A percentile compares a stretch with the other conserved stretches of the same genome.
Evolutionary conservation across 108 stramenopile genomes (phyloP).

Genomic region (Conticribra weissflogii): DNA sequence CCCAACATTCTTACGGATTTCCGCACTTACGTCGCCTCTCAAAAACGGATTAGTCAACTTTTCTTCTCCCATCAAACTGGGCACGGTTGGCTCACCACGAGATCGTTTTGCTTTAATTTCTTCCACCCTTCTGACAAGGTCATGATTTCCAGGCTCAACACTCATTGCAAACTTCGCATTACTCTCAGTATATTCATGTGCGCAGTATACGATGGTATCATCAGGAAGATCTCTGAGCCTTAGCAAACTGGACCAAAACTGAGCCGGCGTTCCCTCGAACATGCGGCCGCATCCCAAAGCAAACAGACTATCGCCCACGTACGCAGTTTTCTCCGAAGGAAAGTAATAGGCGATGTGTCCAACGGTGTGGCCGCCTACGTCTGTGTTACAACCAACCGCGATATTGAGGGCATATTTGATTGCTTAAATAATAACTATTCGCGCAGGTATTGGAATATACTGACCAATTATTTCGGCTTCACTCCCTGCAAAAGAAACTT

Average conservation of each 20-base stretch:
- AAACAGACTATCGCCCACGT: conserved; percentile 86
- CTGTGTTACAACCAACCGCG: too few relatives aligned
- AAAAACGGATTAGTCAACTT: conserved; percentile 84
- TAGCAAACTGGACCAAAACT: conserved; percentile 74
- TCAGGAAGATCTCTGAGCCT: conserved; percentile 71
- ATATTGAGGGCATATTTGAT: too few relatives aligned
- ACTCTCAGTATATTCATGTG: conserved; percentile 84
- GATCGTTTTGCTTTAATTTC: conserved; percentile 53
- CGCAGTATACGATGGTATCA: conserved; percentile 80
- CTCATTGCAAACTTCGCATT: conserved; percentile 82
- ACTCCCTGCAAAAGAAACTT: conserved; percentile 56
- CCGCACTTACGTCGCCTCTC: conserved; percentile 71
- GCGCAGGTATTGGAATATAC: too few relatives aligned
- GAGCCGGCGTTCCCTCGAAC: conserved; percentile 86
- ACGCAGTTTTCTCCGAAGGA: conserved; percentile 59
- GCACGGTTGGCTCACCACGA: conserved; percentile 77
- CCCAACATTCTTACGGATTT: conserved; percentile 70
- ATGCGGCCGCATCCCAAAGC: conserved; percentile 86
- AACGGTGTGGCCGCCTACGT: conserved; percentile 84
- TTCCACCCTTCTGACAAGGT: conserved; percentile 57
- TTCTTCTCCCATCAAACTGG: conserved; percentile 69
- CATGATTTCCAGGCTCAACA: conserved; percentile 77
- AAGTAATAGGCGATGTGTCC: conserved; percentile 90
- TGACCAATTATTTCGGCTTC: conserved; percentile 62
- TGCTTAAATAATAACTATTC: too few relatives aligned